A percentile compares a stretch with the other conserved stretches of the same genome.
Evolutionary conservation across 2,329 filamentous ascomycete species (phyloP).

Genomic region (Phialophora tarda): DNA sequence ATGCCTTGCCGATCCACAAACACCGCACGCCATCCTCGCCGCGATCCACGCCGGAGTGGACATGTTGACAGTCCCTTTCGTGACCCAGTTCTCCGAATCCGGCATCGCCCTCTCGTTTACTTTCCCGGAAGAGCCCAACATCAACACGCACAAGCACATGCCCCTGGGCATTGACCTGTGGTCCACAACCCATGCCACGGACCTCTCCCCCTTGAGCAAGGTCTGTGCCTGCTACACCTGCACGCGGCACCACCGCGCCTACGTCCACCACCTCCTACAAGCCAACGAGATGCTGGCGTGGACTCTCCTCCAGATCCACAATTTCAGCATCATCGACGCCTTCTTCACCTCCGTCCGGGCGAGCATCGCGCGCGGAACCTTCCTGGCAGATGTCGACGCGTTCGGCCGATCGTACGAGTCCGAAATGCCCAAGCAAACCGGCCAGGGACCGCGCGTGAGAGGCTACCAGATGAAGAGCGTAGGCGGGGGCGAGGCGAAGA

Average conservation of each 20-base stretch:
- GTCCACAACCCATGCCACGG: slow-evolving; percentile 64
- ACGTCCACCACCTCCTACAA: slow-evolving; percentile 81
- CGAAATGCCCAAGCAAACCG: slow-evolving; percentile 74
- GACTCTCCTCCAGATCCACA: slow-evolving; percentile 91
- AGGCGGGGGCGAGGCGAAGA: slow-evolving; percentile 65
- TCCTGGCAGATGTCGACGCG: slow-evolving; percentile 58
- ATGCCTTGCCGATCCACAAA: slow-evolving; percentile 70
- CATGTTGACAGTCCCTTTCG: slow-evolving; percentile 76
- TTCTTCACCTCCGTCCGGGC: slow-evolving; percentile 76
- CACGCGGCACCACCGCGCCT: slow-evolving; percentile 81
- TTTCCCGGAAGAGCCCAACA: slow-evolving; percentile 60
- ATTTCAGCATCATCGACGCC: slow-evolving; percentile 71
- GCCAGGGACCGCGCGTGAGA: slow-evolving; percentile 74
- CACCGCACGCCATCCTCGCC: slow-evolving; percentile 76
- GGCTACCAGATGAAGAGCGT: slow-evolving; percentile 82
- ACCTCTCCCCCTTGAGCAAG: slow-evolving; percentile 65
- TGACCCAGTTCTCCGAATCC: slow-evolving; percentile 75
- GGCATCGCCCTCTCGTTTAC: slow-evolving; percentile 82
- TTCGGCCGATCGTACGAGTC: slow-evolving; percentile 74
- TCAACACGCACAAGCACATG: slow-evolving; percentile 14
- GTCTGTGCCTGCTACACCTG: slow-evolving; percentile 84
- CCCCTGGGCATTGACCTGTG: slow-evolving; percentile 79
- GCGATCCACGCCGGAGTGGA: slow-evolving; percentile 81
- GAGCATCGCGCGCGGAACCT: slow-evolving; percentile 64
- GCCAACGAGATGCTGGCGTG: slow-evolving; percentile 98